Conservation (phyloP, 768 basidiomycete genomes). For the Auricularia sp. region DNA sequence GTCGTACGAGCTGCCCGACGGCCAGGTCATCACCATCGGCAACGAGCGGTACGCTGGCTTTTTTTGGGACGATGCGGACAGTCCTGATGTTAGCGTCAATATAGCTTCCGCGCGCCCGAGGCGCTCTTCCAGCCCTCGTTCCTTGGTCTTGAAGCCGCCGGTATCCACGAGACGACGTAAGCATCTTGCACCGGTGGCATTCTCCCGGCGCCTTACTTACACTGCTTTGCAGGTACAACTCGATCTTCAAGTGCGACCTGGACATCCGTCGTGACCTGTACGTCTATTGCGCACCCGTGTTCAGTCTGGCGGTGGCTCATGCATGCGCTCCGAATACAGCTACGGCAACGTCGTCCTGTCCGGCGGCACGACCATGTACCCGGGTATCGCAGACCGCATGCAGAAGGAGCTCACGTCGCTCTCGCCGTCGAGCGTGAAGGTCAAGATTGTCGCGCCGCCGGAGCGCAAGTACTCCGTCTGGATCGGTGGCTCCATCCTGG, state of each 20-base stretch:
- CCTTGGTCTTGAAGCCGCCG: slow-evolving; percentile 64
- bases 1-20: slow-evolving; percentile 62
- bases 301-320: too few relatives aligned
- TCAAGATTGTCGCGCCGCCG: slow-evolving; percentile 58
- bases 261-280: slow-evolving; percentile 43
- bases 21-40: slow-evolving; percentile 65
- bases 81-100: neutral
- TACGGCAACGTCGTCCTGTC: slow-evolving; percentile 53
- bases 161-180: slow-evolving; percentile 79
- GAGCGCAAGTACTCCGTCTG: slow-evolving; percentile 65
- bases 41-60: slow-evolving; percentile 58
- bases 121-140: slow-evolving; percentile 90
- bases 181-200: slow-evolving; percentile 9
- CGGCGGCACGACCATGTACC: slow-evolving; percentile 54
- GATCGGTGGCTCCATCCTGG: slow-evolving; percentile 41
- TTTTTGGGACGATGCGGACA: slow-evolving; percentile 22
- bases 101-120: slow-evolving; percentile 77
- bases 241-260: slow-evolving; percentile 65
- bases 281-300: too few relatives aligned
- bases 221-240: slow-evolving; percentile 42
- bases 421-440: slow-evolving; percentile 56
- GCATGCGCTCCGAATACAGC: too few relatives aligned
- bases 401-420: slow-evolving; percentile 61
- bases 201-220: neutral
- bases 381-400: slow-evolving; percentile 57